Conservation (phyloP, 148 eudicot genomes). For the Polygonum aviculare region DNA sequence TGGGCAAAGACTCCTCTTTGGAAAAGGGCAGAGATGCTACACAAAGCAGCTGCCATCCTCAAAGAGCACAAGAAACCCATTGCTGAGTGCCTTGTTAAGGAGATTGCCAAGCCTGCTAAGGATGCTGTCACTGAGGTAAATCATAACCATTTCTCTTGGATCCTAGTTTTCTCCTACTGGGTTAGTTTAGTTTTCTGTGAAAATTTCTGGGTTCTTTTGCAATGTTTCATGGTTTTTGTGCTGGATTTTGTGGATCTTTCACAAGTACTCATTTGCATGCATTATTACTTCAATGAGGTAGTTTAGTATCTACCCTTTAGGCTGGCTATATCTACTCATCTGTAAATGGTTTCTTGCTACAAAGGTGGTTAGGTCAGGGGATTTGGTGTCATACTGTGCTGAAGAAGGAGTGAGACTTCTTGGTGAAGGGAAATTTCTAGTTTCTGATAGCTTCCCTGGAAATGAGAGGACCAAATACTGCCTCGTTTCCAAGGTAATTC, state of each 20-base stretch:
- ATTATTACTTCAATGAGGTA: too few relatives aligned
- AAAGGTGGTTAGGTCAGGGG: conserved; percentile 97
- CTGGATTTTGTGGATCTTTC: neutral
- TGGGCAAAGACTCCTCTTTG: conserved; percentile 99
- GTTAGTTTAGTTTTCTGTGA: conserved; percentile 7
- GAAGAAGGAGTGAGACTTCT: conserved; percentile 97
- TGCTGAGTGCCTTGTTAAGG: conserved; percentile 85
- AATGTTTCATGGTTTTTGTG: neutral
- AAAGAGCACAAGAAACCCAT: conserved; percentile 87
- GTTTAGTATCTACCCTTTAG: neutral
- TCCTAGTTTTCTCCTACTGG: neutral
- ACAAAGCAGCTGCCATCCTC: conserved; percentile 91
- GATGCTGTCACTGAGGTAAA: conserved; percentile 90
- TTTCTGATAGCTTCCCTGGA: conserved; percentile 98
- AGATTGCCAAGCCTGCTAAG: conserved; percentile 96
- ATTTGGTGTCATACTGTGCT: conserved; percentile 87
- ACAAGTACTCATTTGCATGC: too few relatives aligned
- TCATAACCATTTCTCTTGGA: neutral
- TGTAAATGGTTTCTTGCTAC: neutral
- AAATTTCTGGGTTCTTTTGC: neutral
- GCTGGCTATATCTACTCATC: neutral
- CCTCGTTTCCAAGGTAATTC: conserved; percentile 79
- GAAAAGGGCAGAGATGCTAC: conserved; percentile 95
- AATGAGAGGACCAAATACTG: conserved; percentile 98
- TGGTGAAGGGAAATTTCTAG: conserved; percentile 88